These are phyloP conservation scores for Diaporthe batatas DNA, from an alignment of 2,329 filamentous ascomycete species.

Conservation along the genomic window DNA sequence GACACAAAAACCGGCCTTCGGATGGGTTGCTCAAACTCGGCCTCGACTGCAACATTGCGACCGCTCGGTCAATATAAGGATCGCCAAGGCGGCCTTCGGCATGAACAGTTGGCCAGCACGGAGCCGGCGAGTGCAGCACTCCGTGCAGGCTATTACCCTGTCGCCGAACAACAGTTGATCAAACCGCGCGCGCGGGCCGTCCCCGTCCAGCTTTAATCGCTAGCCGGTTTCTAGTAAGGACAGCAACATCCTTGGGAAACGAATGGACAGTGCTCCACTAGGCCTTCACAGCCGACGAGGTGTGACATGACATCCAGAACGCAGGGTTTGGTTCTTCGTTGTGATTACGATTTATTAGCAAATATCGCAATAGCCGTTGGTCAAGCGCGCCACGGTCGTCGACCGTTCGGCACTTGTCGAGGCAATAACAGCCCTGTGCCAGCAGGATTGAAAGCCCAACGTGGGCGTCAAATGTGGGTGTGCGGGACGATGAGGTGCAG, in stretches of 20 bases:
- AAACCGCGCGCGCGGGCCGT: constrained; percentile 38
- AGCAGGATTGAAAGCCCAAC: constrained; percentile 21
- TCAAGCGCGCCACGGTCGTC: background rate
- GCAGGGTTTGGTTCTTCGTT: background rate
- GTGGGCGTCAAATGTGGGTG: constrained; percentile 38
- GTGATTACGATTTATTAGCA: background rate
- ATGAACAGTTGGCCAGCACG: constrained; percentile 39
- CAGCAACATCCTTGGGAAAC: constrained; percentile 1
- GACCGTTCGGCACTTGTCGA: constrained; percentile 19
- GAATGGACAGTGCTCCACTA: background rate
- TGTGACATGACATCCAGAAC: background rate
- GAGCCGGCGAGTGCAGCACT: constrained; percentile 22
- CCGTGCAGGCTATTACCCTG: constrained; percentile 34
- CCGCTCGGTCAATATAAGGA: constrained; percentile 27
- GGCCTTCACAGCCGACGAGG: background rate
- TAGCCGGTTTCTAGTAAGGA: constrained; percentile 25
- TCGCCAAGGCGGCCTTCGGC: constrained; percentile 37
- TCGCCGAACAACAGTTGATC: constrained; percentile 36
- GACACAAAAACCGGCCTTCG: constrained; percentile 12
- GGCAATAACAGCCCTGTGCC: constrained; percentile 1
- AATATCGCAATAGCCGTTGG: background rate
- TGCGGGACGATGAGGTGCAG: constrained; percentile 42
- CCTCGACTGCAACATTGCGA: constrained; percentile 19
- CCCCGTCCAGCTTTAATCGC: constrained; percentile 30
- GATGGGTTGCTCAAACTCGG: constrained; percentile 1